phyloP scores from a whole-genome alignment of 2,329 filamentous ascomycete genomes.

The Fusarium haematococcum region DNA sequence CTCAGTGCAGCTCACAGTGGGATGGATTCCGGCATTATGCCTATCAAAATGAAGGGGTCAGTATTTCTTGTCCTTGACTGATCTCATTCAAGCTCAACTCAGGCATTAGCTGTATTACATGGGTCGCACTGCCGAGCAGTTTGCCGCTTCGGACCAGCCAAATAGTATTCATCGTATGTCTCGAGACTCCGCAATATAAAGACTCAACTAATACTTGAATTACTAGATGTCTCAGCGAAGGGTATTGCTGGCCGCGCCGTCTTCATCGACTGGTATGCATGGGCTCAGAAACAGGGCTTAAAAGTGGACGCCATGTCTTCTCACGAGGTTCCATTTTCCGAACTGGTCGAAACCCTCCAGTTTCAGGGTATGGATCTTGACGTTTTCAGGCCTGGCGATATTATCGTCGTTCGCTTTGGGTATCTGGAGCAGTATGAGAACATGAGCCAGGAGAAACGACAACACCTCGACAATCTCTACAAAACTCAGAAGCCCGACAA shows the following conservation, averaged over 20 bases:
- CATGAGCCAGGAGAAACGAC: slow-evolving; percentile 20
- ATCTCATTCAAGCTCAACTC: neutral
- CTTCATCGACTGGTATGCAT: slow-evolving; percentile 37
- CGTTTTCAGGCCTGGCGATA: slow-evolving; percentile 22
- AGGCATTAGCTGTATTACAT: slow-evolving; percentile 39
- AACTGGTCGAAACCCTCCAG: slow-evolving; percentile 20
- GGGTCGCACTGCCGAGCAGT: slow-evolving; percentile 37
- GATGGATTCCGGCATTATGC: slow-evolving; percentile 42
- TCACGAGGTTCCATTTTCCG: slow-evolving; percentile 29
- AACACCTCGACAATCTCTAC: slow-evolving; percentile 29
- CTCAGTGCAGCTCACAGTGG: slow-evolving; percentile 42
- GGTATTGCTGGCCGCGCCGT: slow-evolving; percentile 30
- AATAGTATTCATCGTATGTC: slow-evolving; percentile 40
- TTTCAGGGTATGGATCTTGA: slow-evolving; percentile 21
- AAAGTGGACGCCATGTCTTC: slow-evolving; percentile 31
- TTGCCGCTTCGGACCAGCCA: slow-evolving; percentile 21
- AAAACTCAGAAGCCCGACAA: slow-evolving; percentile 23
- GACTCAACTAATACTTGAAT: neutral
- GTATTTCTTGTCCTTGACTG: neutral
- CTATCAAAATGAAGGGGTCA: slow-evolving; percentile 36
- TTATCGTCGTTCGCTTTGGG: slow-evolving; percentile 35
- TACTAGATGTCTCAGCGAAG: slow-evolving; percentile 21
- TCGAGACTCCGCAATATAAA: neutral
- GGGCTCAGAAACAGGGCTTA: slow-evolving; percentile 15
- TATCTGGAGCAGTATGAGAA: slow-evolving; percentile 37